phyloP scores from a whole-genome alignment of 148 eudicot species.

The Rhododendron mucronatum region DNA sequence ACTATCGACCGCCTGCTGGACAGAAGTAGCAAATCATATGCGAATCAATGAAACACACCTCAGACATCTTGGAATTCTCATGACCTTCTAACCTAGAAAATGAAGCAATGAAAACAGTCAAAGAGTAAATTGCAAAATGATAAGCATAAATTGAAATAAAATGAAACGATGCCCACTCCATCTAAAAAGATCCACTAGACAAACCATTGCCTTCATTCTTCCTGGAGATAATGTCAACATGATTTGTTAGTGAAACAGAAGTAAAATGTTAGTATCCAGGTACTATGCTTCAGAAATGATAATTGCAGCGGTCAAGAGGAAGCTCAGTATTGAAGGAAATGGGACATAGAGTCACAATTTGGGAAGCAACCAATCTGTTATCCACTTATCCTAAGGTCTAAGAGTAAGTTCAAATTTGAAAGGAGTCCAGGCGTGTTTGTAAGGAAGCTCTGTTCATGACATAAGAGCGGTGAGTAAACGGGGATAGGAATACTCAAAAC shows the following conservation, averaged over 20 bases:
- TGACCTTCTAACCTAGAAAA: slow-evolving; percentile 30
- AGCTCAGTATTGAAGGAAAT: not conserved
- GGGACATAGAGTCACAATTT: not conserved
- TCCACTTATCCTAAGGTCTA: not conserved
- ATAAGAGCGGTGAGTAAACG: not conserved
- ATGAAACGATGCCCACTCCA: slow-evolving; percentile 4
- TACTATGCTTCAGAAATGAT: not conserved
- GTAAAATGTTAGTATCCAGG: not conserved
- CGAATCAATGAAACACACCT: slow-evolving; percentile 22
- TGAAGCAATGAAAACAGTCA: not conserved
- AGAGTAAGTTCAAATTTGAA: not conserved
- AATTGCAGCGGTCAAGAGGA: not conserved
- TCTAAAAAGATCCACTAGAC: slow-evolving; percentile 6
- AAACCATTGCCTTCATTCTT: slow-evolving; percentile 11
- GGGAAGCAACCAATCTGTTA: not conserved
- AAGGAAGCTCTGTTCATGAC: not conserved
- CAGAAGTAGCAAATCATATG: not conserved
- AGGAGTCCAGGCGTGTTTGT: not conserved
- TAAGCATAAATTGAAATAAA: not conserved
- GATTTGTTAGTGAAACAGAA: not conserved
- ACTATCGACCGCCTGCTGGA: not conserved
- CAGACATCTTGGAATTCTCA: slow-evolving; percentile 18
- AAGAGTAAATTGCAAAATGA: not conserved
- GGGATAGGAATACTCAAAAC: not conserved
- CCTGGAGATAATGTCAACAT: slow-evolving; percentile 11